A percentile compares a stretch with the other conserved stretches of the same genome.
Conservation (phyloP, 495 filamentous ascomycete genomes). For the Lindgomyces ingoldianus region DNA sequence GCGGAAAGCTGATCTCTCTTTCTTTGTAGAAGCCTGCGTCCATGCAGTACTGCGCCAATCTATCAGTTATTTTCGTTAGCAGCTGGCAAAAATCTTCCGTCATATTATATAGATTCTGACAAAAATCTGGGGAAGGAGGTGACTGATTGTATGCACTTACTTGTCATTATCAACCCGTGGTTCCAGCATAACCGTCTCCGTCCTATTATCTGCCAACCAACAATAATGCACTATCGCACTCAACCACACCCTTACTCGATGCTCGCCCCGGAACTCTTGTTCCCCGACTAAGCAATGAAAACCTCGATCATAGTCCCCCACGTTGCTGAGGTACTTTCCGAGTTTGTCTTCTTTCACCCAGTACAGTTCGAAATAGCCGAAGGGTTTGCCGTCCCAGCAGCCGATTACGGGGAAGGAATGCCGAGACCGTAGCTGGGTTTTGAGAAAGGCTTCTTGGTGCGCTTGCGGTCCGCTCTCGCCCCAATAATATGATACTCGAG, state of each 20-base stretch:
- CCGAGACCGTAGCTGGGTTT: slow-evolving; percentile 59
- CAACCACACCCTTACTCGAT: slow-evolving; percentile 77
- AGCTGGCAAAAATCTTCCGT: too few relatives aligned
- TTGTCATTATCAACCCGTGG: slow-evolving; percentile 89
- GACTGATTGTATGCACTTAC: slow-evolving; percentile 53
- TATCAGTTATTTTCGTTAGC: slow-evolving; percentile 44
- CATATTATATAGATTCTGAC: too few relatives aligned
- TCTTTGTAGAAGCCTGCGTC: slow-evolving; percentile 84
- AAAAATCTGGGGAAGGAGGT: slow-evolving; percentile 7
- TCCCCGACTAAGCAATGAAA: slow-evolving; percentile 89
- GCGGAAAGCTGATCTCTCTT: slow-evolving; percentile 81
- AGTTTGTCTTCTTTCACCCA: slow-evolving; percentile 94
- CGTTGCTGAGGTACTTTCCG: slow-evolving; percentile 62
- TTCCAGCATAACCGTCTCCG: slow-evolving; percentile 79
- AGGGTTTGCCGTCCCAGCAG: slow-evolving; percentile 91
- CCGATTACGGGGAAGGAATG: slow-evolving; percentile 92
- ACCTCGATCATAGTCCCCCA: slow-evolving; percentile 82
- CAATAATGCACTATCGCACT: slow-evolving; percentile 82
- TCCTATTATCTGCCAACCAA: slow-evolving; percentile 77
- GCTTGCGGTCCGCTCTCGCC: slow-evolving; percentile 63
- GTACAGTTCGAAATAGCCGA: slow-evolving; percentile 97
- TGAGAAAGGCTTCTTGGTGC: slow-evolving; percentile 70
- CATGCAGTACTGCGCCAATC: slow-evolving; percentile 76
- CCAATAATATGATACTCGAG: slow-evolving; percentile 82
- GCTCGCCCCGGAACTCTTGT: slow-evolving; percentile 79